A percentile compares a stretch with the other conserved stretches of the same genome.
Evolutionary conservation across 129 eudicot species (phyloP).

Genomic region (Centaurea solstitialis): DNA sequence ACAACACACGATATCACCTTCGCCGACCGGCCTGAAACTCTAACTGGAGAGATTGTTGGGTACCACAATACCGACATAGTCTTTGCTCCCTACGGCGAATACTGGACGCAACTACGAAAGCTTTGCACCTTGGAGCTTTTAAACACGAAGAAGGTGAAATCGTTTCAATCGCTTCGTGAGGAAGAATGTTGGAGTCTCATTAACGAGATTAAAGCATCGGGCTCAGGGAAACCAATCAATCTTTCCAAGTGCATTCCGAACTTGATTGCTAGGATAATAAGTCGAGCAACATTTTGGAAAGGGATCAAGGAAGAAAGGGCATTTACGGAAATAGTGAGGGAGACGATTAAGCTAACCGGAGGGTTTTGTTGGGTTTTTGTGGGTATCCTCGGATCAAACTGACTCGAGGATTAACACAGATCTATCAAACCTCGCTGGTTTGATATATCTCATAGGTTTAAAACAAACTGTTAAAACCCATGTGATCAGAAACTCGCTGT

Average conservation of each 20-base stretch:
- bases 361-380: too few relatives aligned
- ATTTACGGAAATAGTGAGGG: background rate
- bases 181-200: slow-evolving; percentile 8
- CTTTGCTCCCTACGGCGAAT: slow-evolving; percentile 22
- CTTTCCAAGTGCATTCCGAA: slow-evolving; percentile 3
- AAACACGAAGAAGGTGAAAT: slow-evolving; percentile 22
- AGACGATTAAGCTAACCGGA: background rate
- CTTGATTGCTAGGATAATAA: background rate
- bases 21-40: slow-evolving; percentile 11
- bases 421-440: too few relatives aligned
- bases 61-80: slow-evolving; percentile 7
- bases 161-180: slow-evolving; percentile 26
- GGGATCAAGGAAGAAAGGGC: background rate
- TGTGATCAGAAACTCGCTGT: too few relatives aligned
- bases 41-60: background rate
- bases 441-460: too few relatives aligned
- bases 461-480: too few relatives aligned
- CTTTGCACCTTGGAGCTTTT: slow-evolving; percentile 32
- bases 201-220: background rate
- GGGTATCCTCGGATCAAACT: too few relatives aligned
- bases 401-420: too few relatives aligned
- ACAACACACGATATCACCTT: slow-evolving; percentile 14
- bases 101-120: slow-evolving; percentile 27
- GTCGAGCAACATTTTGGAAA: slow-evolving; percentile 7
- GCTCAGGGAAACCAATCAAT: background rate